Base-by-base conservation (phyloP, 805 yeast species). In the Kodamaea neixiangensis region DNA sequence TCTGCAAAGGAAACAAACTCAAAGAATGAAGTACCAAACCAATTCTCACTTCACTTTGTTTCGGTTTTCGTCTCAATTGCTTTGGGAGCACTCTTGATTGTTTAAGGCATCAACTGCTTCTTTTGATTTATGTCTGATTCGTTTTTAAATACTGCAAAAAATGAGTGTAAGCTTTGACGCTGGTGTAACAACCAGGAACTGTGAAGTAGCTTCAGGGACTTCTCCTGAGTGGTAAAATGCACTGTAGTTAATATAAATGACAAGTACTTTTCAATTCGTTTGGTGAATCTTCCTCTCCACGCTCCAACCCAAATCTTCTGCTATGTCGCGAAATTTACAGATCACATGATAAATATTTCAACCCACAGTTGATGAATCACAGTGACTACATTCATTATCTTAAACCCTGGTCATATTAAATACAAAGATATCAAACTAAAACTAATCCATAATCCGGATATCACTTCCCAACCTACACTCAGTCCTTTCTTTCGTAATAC, bases 401-500 rank as follows among this genome's bases (percentile, higher is more conserved):
- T 22, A 22, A 22, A 22, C 31, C 10, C 10, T 25, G 31, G 11
- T 25, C 31, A 25, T 25, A 25, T 25, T 25, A 25, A 25, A 25
- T 25, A 25, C 31, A 25, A 25, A 25, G 31, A 25, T 7, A 25
- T 7, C 11, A 25, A 7, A 7, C 9, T 5, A 17, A 9, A 37
- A 37, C 41, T 5, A 3, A 15, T 14, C n/a, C 40, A 15, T 4
- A n/a, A 5, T 35, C 19, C 29, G 29, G 31, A 5, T 25, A 25
- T 25, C 31, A 25, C 31, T 25, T 13, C 31, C 10, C 11, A 25
- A 25, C 31, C 31, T 25, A 25, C 31, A 25, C 3, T 37, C 41
- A 17, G 14, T 19, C 29, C 29, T 20, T 34, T 21, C 45, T 38
- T 45, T 47, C 51, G 44, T 48, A 38, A 48, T 48, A 48, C 51